phyloP scores from a whole-genome alignment of 345 rosid genomes.

The Schrenkiella parvula region DNA sequence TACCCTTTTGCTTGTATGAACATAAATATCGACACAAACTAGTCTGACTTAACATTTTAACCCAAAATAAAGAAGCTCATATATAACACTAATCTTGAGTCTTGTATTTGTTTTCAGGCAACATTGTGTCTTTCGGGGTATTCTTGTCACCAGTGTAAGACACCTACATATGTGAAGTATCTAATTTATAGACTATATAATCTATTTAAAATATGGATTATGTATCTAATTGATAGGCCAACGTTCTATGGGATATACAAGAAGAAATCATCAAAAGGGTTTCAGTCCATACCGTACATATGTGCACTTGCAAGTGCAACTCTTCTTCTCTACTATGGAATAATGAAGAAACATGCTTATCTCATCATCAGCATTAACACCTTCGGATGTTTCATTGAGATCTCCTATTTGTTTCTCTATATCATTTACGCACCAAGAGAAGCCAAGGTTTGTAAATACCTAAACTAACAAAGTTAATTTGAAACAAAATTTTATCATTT shows the following conservation, averaged over 20 bases:
- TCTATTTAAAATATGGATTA: neutral
- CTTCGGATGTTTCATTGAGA: conserved; percentile 55
- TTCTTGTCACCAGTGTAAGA: conserved; percentile 84
- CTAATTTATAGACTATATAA: neutral
- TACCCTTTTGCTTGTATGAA: neutral
- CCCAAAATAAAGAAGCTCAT: neutral
- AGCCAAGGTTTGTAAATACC: conserved; percentile 38
- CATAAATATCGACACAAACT: neutral
- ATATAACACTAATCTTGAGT: neutral
- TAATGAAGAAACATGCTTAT: conserved; percentile 42
- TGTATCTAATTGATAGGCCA: conserved; percentile 39
- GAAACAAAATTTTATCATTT: neutral
- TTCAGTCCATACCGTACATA: conserved; percentile 63
- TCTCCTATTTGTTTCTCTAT: conserved; percentile 46
- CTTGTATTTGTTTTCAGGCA: conserved; percentile 40
- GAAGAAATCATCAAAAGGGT: conserved; percentile 72
- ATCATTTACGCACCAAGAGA: conserved; percentile 53
- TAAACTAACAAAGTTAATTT: neutral
- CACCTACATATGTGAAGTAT: neutral
- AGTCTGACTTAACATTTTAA: neutral
- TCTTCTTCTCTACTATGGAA: conserved; percentile 60
- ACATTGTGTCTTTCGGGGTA: conserved; percentile 59
- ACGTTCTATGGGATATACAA: conserved; percentile 55
- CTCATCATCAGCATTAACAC: conserved; percentile 62
- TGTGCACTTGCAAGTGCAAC: conserved; percentile 61